Conservation (phyloP, 2,329 filamentous ascomycete species). For the Coleophoma cylindrospora region DNA sequence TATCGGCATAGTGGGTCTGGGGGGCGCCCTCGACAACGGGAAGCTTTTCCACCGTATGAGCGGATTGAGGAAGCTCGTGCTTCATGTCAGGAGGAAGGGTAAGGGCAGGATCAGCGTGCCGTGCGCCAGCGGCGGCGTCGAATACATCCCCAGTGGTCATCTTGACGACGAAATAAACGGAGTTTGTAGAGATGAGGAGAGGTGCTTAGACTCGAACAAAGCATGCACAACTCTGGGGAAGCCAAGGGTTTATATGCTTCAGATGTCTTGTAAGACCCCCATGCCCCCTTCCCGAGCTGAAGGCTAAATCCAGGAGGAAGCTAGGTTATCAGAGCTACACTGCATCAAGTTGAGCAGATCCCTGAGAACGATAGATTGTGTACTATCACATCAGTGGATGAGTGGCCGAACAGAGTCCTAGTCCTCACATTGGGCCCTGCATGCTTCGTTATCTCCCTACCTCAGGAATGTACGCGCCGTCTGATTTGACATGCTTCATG, state of each 20-base stretch:
- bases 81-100: conserved; percentile 14
- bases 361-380: background rate
- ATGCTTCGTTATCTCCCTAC: too few species aligned
- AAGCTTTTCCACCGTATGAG: conserved; percentile 4
- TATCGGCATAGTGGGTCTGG: too few species aligned
- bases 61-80: conserved; percentile 9
- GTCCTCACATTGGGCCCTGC: too few species aligned
- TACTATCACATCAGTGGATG: background rate
- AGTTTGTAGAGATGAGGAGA: background rate
- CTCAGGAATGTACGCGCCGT: too few species aligned
- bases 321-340: background rate
- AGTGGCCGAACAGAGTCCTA: background rate
- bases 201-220: background rate
- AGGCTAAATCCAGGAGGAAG: background rate
- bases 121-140: conserved; percentile 15
- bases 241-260: background rate
- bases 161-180: background rate
- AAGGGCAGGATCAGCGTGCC: conserved; percentile 16
- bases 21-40: conserved; percentile 40
- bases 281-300: background rate
- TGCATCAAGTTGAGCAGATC: too few species aligned
- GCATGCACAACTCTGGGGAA: background rate
- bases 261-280: background rate
- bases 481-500: too few species aligned
- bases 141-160: conserved; percentile 13